A percentile compares a stretch with the other conserved stretches of the same genome.
Conservation (phyloP, 2,329 filamentous ascomycete species). For the Penicillium palitans region DNA sequence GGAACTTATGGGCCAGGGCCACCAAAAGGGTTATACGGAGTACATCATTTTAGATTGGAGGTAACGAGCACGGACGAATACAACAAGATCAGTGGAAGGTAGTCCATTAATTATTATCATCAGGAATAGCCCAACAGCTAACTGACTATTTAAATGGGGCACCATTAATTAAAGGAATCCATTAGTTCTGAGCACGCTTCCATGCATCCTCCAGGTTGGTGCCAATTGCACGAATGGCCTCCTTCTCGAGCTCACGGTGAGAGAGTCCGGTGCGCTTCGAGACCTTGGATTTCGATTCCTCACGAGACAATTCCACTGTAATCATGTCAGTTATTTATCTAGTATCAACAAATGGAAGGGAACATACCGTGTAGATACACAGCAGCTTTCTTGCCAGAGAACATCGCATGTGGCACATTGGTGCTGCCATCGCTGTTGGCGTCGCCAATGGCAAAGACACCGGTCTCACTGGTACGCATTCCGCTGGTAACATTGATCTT, state of each 20-base stretch:
- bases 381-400: constrained; percentile 58
- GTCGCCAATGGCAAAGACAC: constrained; percentile 61
- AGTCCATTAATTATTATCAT: background rate
- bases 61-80: background rate
- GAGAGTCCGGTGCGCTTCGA: constrained; percentile 30
- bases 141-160: background rate
- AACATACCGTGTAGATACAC: constrained; percentile 58
- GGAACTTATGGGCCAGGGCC: background rate
- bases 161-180: background rate
- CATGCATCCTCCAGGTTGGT: constrained; percentile 32
- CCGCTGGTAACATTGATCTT: constrained; percentile 50
- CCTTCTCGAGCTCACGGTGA: constrained; percentile 28
- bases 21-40: background rate
- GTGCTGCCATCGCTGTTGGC: constrained; percentile 61
- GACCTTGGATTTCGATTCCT: constrained; percentile 33
- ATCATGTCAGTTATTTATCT: background rate
- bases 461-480: constrained; percentile 53
- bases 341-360: constrained; percentile 4
- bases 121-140: background rate
- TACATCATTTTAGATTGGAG: background rate
- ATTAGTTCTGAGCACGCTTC: constrained; percentile 14
- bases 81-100: no score
- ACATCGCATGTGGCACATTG: constrained; percentile 63
- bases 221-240: constrained; percentile 33
- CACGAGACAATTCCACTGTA: constrained; percentile 36